Evolutionary conservation across 805 yeast species (phyloP).

Genomic region (Wickerhamomyces sydowiorum): DNA sequence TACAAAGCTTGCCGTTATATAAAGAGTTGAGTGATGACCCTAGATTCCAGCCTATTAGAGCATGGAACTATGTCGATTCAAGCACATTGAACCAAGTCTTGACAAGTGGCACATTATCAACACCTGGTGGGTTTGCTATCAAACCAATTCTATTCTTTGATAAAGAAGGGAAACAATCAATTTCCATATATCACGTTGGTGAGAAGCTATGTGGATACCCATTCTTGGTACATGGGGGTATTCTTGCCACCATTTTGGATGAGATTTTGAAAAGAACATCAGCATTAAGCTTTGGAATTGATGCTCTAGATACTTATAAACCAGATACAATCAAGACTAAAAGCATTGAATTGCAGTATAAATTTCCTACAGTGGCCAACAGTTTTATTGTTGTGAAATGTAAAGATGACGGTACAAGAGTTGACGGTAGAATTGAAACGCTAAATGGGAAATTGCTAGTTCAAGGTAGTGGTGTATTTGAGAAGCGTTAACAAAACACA

Average conservation of each 20-base stretch:
- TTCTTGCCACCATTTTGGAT: slow-evolving; percentile 73
- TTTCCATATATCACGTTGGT: slow-evolving; percentile 73
- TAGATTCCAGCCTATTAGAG: slow-evolving; percentile 29
- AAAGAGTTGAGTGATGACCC: slow-evolving; percentile 37
- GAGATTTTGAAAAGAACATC: slow-evolving; percentile 62
- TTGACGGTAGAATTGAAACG: slow-evolving; percentile 49
- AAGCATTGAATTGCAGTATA: slow-evolving; percentile 46
- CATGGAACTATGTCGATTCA: slow-evolving; percentile 42
- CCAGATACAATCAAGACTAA: slow-evolving; percentile 39
- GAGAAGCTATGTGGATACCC: slow-evolving; percentile 82
- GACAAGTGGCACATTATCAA: slow-evolving; percentile 48
- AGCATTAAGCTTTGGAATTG: slow-evolving; percentile 28
- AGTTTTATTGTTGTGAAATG: slow-evolving; percentile 68
- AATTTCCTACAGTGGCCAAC: slow-evolving; percentile 71
- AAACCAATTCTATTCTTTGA: slow-evolving; percentile 67
- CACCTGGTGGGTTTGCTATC: slow-evolving; percentile 76
- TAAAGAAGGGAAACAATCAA: slow-evolving; percentile 47
- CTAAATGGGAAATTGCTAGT: slow-evolving; percentile 52
- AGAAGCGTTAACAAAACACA: slow-evolving; percentile 6
- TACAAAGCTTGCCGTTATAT: slow-evolving; percentile 46
- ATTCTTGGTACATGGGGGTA: slow-evolving; percentile 83
- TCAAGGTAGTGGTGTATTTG: slow-evolving; percentile 44
- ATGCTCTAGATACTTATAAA: slow-evolving; percentile 32
- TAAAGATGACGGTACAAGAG: slow-evolving; percentile 29
- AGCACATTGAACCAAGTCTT: slow-evolving; percentile 27